These are phyloP conservation scores for Mariannaea elegans DNA, from an alignment of 2,329 filamentous ascomycete genomes.

Conservation along the genomic window DNA sequence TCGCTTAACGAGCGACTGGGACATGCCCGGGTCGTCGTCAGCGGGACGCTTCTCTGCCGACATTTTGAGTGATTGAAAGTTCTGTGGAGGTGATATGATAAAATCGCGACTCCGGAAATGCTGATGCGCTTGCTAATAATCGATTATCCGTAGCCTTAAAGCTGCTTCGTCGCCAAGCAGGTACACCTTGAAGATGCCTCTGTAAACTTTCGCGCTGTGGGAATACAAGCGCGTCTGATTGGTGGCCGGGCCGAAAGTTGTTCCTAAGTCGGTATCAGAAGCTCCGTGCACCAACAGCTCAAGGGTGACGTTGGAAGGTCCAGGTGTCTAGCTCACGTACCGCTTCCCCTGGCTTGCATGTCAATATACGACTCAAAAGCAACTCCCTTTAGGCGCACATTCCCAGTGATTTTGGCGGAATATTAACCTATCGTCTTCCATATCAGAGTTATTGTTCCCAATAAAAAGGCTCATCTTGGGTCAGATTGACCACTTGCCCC, in stretches of 20 bases:
- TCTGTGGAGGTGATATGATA: not conserved
- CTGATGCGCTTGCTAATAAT: constrained; percentile 13
- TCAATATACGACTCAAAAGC: not conserved
- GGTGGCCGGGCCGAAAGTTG: constrained; percentile 47
- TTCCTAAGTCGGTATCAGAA: constrained; percentile 41
- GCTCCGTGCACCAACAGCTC: constrained; percentile 36
- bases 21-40: constrained; percentile 80
- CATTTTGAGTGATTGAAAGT: constrained; percentile 62
- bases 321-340: constrained; percentile 18
- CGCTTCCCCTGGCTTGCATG: constrained; percentile 22
- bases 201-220: constrained; percentile 30
- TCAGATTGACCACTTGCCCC: not conserved
- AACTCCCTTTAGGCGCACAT: not conserved
- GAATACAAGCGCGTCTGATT: constrained; percentile 37
- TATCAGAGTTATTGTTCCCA: not conserved
- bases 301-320: constrained; percentile 32
- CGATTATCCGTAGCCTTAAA: constrained; percentile 20
- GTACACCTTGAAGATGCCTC: constrained; percentile 12
- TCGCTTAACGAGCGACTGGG: constrained; percentile 87
- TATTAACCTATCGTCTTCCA: not conserved
- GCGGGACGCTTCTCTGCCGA: constrained; percentile 92
- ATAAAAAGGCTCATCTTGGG: not conserved
- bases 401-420: not conserved
- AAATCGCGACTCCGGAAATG: constrained; percentile 21
- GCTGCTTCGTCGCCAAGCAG: constrained; percentile 17